These are phyloP conservation scores for Talaromyces liani DNA, from an alignment of 495 filamentous ascomycete species.

Conservation along the genomic window DNA sequence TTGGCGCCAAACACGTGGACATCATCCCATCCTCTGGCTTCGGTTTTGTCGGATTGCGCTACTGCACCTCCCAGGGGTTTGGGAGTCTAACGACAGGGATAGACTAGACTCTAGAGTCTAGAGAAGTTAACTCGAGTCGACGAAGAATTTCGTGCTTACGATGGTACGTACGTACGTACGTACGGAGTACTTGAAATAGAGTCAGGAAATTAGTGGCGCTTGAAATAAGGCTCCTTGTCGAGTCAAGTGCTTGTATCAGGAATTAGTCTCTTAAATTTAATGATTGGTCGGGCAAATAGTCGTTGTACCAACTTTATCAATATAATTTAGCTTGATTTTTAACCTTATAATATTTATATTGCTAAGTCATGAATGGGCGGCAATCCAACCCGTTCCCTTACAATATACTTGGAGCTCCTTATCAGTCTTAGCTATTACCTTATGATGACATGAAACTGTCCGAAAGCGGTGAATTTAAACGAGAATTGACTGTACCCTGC, in stretches of 20 bases:
- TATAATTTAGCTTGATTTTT: neutral
- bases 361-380: neutral
- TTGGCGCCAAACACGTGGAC: constrained; percentile 4
- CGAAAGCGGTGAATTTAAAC: neutral
- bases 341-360: neutral
- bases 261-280: neutral
- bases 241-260: neutral
- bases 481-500: neutral
- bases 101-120: neutral
- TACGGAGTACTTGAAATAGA: neutral
- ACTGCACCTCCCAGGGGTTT: constrained; percentile 7
- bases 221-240: neutral
- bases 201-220: neutral
- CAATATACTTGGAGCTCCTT: neutral
- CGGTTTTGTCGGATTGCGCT: neutral
- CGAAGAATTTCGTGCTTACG: neutral
- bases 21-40: neutral
- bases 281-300: neutral
- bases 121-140: neutral
- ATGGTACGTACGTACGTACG: too few species aligned
- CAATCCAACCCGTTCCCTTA: neutral
- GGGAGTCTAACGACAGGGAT: neutral
- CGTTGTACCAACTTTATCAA: neutral
- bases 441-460: neutral
- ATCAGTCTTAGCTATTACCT: neutral